These are phyloP conservation scores for Diaporthe caulivora DNA, from an alignment of 2,329 filamentous ascomycete species.

Conservation along the genomic window DNA sequence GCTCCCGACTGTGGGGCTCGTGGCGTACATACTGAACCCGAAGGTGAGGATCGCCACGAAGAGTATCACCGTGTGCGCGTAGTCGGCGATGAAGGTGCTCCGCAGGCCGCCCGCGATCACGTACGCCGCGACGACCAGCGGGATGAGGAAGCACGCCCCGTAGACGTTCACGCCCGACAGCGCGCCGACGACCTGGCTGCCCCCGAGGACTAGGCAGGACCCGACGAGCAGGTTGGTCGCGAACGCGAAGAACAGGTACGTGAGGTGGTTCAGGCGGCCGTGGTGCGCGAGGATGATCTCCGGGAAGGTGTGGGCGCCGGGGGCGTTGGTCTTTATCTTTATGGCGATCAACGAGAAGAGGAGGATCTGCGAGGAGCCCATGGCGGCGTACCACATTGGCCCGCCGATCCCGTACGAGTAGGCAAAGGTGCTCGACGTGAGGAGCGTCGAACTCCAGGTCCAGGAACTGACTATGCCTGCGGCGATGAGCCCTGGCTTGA, in stretches of 20 bases:
- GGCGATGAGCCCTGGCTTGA: slow-evolving; percentile 60
- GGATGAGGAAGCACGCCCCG: slow-evolving; percentile 55
- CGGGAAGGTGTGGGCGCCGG: slow-evolving; percentile 56
- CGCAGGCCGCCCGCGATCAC: slow-evolving; percentile 55
- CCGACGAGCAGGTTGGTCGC: slow-evolving; percentile 57
- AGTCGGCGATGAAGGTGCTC: slow-evolving; percentile 56
- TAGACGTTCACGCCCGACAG: slow-evolving; percentile 57
- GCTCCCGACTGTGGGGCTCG: slow-evolving; percentile 47
- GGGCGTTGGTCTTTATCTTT: slow-evolving; percentile 55
- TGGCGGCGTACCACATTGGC: slow-evolving; percentile 57
- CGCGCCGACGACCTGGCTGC: slow-evolving; percentile 53
- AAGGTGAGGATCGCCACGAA: slow-evolving; percentile 55
- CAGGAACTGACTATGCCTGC: slow-evolving; percentile 61
- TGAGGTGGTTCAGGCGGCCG: slow-evolving; percentile 52
- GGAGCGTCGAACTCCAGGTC: slow-evolving; percentile 61
- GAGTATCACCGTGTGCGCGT: slow-evolving; percentile 55
- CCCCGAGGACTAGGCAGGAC: slow-evolving; percentile 53
- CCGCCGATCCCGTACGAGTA: slow-evolving; percentile 56
- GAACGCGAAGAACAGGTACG: slow-evolving; percentile 54
- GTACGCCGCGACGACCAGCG: slow-evolving; percentile 53
- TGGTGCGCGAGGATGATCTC: slow-evolving; percentile 55
- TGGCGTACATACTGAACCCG: slow-evolving; percentile 51
- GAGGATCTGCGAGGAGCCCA: slow-evolving; percentile 55
- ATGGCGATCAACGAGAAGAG: slow-evolving; percentile 56
- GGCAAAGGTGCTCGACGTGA: slow-evolving; percentile 55